Evolutionary conservation across 345 rosid species (phyloP).

Genomic region (Gossypium stocksii): DNA sequence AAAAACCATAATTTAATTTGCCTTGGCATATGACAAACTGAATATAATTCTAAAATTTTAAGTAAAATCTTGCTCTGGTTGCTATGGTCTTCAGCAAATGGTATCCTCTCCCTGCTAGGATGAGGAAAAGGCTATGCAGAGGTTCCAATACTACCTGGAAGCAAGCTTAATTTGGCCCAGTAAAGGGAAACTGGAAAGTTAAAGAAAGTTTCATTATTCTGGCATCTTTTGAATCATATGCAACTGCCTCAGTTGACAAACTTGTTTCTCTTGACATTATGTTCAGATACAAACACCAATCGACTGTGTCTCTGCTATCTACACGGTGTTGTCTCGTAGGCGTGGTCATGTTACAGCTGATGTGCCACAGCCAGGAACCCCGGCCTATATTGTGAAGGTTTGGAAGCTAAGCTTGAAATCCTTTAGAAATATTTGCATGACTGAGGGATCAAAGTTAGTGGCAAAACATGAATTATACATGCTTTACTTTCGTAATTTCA

Average conservation of each 20-base stretch:
- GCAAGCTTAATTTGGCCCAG: no score
- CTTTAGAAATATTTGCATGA: neutral
- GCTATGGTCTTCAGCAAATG: no score
- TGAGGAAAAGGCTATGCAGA: no score
- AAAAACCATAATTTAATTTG: no score
- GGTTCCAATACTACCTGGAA: no score
- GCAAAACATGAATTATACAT: neutral
- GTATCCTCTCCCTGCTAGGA: no score
- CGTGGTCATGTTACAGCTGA: constrained; percentile 98
- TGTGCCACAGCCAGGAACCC: constrained; percentile 98
- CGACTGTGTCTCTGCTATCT: constrained; percentile 90
- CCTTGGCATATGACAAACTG: no score
- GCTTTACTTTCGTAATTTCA: neutral
- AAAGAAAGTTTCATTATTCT: no score
- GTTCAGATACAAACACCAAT: constrained; percentile 95
- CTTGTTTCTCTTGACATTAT: neutral
- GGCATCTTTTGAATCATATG: no score
- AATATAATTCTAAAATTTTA: no score
- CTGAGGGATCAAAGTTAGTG: neutral
- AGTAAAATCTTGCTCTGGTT: neutral
- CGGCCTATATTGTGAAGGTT: constrained; percentile 93
- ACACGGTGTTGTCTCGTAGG: constrained; percentile 80
- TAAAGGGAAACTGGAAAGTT: no score
- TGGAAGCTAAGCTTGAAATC: constrained; percentile 6
- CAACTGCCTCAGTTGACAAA: neutral